A percentile compares a stretch with the other conserved stretches of the same genome.
These are phyloP conservation scores for Thoreauomyces humboldtii DNA, from an alignment of 192 early-diverging fungal genomes.

Conservation along the genomic window DNA sequence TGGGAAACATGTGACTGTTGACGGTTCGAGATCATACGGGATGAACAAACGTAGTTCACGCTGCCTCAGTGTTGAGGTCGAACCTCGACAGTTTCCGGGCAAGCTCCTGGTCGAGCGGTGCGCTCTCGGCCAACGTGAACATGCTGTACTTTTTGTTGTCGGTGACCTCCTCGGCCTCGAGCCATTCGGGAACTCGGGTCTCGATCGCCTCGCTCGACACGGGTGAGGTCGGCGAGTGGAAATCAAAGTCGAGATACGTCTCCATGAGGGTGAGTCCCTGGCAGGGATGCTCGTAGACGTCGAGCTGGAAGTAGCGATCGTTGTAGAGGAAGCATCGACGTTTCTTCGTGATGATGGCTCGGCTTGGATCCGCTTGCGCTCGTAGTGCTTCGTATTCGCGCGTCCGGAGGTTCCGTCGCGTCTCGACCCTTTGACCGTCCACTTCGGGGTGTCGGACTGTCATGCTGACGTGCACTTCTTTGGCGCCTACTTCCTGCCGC, in stretches of 20 bases:
- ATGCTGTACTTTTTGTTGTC: slow-evolving; percentile 37
- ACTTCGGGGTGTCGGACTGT: slow-evolving; percentile 35
- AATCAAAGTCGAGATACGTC: slow-evolving; percentile 42
- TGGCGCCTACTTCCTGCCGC: slow-evolving; percentile 28
- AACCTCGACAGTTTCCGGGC: slow-evolving; percentile 18
- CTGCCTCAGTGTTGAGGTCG: slow-evolving; percentile 6
- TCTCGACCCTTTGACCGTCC: slow-evolving; percentile 43
- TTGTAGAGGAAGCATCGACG: slow-evolving; percentile 42
- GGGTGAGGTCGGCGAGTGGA: background rate
- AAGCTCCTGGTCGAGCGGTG: slow-evolving; percentile 9
- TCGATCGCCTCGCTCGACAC: background rate
- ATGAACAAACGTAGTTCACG: too few species aligned
- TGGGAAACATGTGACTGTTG: too few species aligned
- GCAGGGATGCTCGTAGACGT: slow-evolving; percentile 32
- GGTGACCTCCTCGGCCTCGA: slow-evolving; percentile 39
- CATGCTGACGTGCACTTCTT: slow-evolving; percentile 32
- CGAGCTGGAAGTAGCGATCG: slow-evolving; percentile 46
- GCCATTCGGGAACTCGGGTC: slow-evolving; percentile 29
- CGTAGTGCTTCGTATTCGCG: slow-evolving; percentile 44
- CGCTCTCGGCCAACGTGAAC: slow-evolving; percentile 23
- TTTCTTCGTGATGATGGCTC: slow-evolving; percentile 30
- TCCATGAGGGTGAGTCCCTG: slow-evolving; percentile 42
- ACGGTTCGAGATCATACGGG: too few species aligned
- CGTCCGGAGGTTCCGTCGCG: slow-evolving; percentile 30
- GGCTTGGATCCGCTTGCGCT: slow-evolving; percentile 35